Base-by-base conservation (phyloP, 306 rosid genomes). In the Boehmeria nivea region DNA sequence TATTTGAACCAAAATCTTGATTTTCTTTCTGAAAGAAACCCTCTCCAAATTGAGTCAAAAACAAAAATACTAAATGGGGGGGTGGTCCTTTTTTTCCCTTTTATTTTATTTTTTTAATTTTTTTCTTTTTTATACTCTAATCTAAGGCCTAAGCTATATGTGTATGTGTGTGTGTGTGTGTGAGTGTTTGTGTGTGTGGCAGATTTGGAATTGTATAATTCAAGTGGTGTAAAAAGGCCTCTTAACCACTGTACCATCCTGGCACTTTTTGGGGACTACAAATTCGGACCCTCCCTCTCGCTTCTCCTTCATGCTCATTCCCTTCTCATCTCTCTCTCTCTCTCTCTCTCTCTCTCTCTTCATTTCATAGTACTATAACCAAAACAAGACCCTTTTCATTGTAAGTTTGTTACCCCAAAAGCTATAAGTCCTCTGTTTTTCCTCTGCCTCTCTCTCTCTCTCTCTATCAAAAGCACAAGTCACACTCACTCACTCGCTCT, bases 261-360 rank as follows among this genome's bases (percentile, higher is more conserved):
- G 37, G 17, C 7, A 45, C 73, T 68, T 86, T 78, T 83, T 78
- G 33, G 62, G 69, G 59, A 74, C 97, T 90, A 90, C 83, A 90
- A 90, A 90, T 90, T 71, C 83, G 56, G 69, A 25, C 60, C 61
- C 66, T 28, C 34, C 64, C 72, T 38, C 58, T 46, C 77, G 44
- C 74, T 73, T 70, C 79, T 72, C 54, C 45, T 61, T 55, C 89
- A 76, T 65, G 72, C n/a, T 57, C 72, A 33, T 20, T 61, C 42
- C 57, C 47, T 12, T 34, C 42, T 18, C 66, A 19, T 43, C 39
- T 45, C 57, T 22, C 42, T 36, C 33, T 23, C 50, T 34, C 24
- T 37, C 24, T 51, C 43, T 46, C 52, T 27, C 49, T 42, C 21
- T 22, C 42, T 10, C 15, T 61, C 46, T 67, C 66, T 12, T 31